Evolutionary conservation across 345 rosid species (phyloP), one percentile per base, ranked within the genome.

Genomic region (Reutealis trisperma): DNA sequence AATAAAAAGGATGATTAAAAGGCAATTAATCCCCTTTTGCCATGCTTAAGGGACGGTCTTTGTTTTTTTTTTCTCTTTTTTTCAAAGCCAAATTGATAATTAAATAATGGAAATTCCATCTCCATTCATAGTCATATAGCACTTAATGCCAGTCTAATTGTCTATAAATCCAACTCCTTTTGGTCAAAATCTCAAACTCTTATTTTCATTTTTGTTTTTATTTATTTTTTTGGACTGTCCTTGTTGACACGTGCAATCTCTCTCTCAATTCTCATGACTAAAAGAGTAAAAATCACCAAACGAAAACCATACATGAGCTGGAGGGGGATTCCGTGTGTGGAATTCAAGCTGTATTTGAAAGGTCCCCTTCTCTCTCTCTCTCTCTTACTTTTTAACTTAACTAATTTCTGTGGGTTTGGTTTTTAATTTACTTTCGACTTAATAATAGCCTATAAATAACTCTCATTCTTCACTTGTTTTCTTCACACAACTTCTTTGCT

Each of bases 311-410:
- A 71, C 72, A 79, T 86, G 86, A 86, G 90, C 88, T 83, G 87
- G 84, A 81, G 24, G 81, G 82, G 81, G 84, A 79, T 78, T 81
- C 87, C 86, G 86, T 76, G 83, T 85, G 80, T 80, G 87, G 81
- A 76, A 77, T 88, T 84, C 86, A 83, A 88, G 90, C 90, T 88
- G 88, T 84, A 82, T 73, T 74, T 60, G 77, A 67, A 83, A 79
- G 61, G 69, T 63, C 75, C n/a, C 21, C 19, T 51, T 32, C 58
- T 30, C 51, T 72, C 21, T 51, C 16, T 9, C 63, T 51, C 18
- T 12, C 49, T 65, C 22, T 7, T 30, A 5, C 14, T n/a, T 71
- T 45, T 45, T 45, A 45, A 11, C 13, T 45, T 45, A 45, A 45
- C 11, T 9, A 47, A 16, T 8, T 19, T 25, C 25, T 42, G 8